Evolutionary conservation across 2,329 filamentous ascomycete species (phyloP).

Genomic region (Fusarium aywerte): DNA sequence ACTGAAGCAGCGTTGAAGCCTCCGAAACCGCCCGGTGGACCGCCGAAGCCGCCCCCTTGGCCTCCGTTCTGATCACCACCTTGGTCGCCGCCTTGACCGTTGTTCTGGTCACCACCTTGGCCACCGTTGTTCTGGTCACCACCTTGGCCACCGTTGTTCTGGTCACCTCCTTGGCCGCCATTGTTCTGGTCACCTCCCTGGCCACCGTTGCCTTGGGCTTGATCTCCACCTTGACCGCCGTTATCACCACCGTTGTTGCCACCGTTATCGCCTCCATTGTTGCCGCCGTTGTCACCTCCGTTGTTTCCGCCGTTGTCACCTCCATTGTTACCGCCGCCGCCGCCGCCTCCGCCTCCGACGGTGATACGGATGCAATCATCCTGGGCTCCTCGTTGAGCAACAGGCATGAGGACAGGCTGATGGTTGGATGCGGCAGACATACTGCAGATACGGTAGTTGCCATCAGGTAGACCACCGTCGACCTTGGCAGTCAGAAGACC

Average conservation of each 20-base stretch:
- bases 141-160: constrained; percentile 5
- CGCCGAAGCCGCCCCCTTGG: not conserved
- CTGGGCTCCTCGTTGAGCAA: constrained; percentile 73
- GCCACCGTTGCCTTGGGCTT: not conserved
- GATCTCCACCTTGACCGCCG: constrained; percentile 10
- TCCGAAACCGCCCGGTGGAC: no score
- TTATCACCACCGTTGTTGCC: constrained; percentile 18
- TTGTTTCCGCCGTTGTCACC: constrained; percentile 27
- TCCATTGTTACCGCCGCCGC: constrained; percentile 29
- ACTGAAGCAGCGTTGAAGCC: constrained; percentile 34
- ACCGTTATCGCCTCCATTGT: constrained; percentile 22
- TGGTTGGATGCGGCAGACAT: constrained; percentile 73
- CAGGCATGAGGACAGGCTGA: constrained; percentile 72
- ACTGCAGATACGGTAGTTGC: constrained; percentile 73
- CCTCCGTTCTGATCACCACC: constrained; percentile 6
- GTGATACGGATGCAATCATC: constrained; percentile 73
- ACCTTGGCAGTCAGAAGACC: constrained; percentile 66
- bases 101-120: constrained; percentile 9
- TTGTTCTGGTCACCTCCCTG: constrained; percentile 17
- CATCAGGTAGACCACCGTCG: constrained; percentile 66
- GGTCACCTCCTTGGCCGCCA: constrained; percentile 6
- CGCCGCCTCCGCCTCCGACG: constrained; percentile 53
- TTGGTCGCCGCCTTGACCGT: constrained; percentile 14
- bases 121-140: constrained; percentile 10
- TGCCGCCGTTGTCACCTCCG: constrained; percentile 28